phyloP scores from a whole-genome alignment of 1,284 basidiomycete genomes.

The Trametes versicolor region DNA sequence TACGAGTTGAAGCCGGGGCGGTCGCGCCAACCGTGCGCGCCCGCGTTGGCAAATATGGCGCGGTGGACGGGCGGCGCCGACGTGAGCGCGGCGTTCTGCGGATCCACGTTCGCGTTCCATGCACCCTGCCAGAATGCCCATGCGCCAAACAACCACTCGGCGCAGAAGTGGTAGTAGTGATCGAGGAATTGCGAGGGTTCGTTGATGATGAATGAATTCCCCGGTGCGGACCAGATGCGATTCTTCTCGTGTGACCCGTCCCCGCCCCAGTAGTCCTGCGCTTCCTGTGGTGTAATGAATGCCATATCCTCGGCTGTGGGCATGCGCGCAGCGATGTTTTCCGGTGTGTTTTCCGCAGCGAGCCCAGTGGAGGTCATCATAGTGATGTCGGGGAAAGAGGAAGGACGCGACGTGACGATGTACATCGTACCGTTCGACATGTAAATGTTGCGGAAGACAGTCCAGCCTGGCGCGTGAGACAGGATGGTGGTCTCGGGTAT shows the following conservation, averaged over 20 bases:
- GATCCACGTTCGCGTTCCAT: conserved; percentile 40
- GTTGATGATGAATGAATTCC: conserved; percentile 77
- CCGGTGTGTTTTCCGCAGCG: conserved; percentile 64
- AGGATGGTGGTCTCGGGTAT: conserved; percentile 63
- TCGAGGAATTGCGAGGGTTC: conserved; percentile 77
- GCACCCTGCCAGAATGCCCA: conserved; percentile 79
- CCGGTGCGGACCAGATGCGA: conserved; percentile 71
- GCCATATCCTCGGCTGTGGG: conserved; percentile 71
- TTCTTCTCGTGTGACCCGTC: conserved; percentile 48
- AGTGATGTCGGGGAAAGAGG: conserved; percentile 67
- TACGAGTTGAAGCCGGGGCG: conserved; percentile 77
- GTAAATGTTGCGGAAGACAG: conserved; percentile 81
- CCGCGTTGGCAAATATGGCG: conserved; percentile 72
- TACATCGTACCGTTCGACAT: conserved; percentile 81
- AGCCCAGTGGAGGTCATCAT: conserved; percentile 78
- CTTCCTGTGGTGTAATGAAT: conserved; percentile 67
- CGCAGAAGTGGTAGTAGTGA: conserved; percentile 88
- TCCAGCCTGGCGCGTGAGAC: conserved; percentile 83
- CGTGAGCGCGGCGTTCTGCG: conserved; percentile 31
- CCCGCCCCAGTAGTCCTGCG: conserved; percentile 68
- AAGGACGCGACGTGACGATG: conserved; percentile 60
- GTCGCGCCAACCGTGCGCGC: conserved; percentile 74
- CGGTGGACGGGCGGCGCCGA: conserved; percentile 64
- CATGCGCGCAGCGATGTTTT: conserved; percentile 71
- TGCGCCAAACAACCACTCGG: conserved; percentile 77